Base-by-base conservation (phyloP, 495 filamentous ascomycete species). In the Aspergillus nidulans region DNA sequence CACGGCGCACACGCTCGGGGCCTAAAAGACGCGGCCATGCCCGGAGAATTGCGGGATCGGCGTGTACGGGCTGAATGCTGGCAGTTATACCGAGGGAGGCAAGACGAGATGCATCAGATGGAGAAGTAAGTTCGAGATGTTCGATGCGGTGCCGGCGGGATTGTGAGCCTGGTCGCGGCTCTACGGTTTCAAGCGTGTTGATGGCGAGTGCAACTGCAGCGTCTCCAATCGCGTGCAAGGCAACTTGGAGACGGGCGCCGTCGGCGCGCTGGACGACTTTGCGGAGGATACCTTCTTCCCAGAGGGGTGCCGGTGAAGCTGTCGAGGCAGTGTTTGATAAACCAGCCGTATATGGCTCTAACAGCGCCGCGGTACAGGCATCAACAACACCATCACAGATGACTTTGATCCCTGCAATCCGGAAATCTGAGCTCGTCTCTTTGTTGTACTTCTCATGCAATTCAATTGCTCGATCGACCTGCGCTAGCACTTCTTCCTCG, bases 381-480 rank as follows among this genome's bases (percentile, higher is more conserved):
- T 88, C 85, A 41, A 88, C 72, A 8, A 86, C 81, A 1, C 85
- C 85, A 52, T 88, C 85, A 53, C 82, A 83, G 40, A 88, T 87
- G 19, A 88, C 69, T 56, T 88, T 88, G 59, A 87, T 79, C n/a
- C 85, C 85, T 1, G 80, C 76, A 15, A 88, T 67, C 25, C 80
- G 70, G 46, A 83, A 82, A 40, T 81, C 75, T 0, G 79, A 82
- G 13, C 67, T 73, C 1, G 72, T 79, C 0, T 56, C 12, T 3
- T 68, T 64, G 48, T 79, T 81, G 59, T 72, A 81, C 47, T 76
- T 46, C 9, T 55, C 44, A 16, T 73, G 70, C 3, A 87, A 63
- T 55, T 80, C 81, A 39, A 82, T 80, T 0, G 85, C 85, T 10
- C 79, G 74, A 26, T 86, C 81, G 0, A 88, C 78, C 60, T 84